Evolutionary conservation across 2,329 filamentous ascomycete species (phyloP).

Genomic region (Penicillium sp.): DNA sequence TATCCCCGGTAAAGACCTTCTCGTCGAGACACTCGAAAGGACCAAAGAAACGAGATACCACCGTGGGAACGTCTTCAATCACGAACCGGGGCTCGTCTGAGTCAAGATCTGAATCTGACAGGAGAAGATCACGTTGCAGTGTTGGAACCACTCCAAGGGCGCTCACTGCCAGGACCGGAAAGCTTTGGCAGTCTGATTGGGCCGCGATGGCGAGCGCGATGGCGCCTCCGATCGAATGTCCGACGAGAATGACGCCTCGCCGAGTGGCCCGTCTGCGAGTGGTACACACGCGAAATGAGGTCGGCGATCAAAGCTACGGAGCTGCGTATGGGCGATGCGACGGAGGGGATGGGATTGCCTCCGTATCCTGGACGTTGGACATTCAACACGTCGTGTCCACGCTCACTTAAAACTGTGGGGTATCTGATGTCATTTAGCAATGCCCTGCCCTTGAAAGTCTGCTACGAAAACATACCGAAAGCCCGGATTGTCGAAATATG

Average conservation of each 20-base stretch:
- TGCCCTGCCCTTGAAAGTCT: not conserved
- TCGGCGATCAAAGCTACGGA: not conserved
- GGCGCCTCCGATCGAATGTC: slow-evolving; percentile 14
- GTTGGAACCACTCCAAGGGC: slow-evolving; percentile 2
- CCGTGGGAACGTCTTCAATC: not conserved
- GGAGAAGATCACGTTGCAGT: not conserved
- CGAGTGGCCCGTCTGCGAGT: not conserved
- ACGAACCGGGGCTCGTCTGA: not conserved
- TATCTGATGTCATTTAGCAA: not conserved
- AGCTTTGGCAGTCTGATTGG: slow-evolving; percentile 11
- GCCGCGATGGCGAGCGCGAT: slow-evolving; percentile 15
- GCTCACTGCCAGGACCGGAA: slow-evolving; percentile 7
- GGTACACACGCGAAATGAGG: not conserved
- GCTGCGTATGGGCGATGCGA: not conserved
- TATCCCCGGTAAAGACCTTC: not conserved
- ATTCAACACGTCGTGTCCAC: not conserved
- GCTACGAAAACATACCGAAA: not conserved
- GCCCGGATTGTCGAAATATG: not conserved
- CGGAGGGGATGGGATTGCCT: not conserved
- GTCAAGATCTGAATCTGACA: not conserved
- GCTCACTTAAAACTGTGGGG: not conserved
- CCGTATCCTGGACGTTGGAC: not conserved
- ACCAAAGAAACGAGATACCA: slow-evolving; percentile 2
- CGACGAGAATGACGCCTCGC: slow-evolving; percentile 11
- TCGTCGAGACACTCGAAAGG: slow-evolving; percentile 3